Evolutionary conservation across 208 protist species (phyloP), one percentile per base, ranked within the genome.

Genomic region (Trypanosoma mega): DNA sequence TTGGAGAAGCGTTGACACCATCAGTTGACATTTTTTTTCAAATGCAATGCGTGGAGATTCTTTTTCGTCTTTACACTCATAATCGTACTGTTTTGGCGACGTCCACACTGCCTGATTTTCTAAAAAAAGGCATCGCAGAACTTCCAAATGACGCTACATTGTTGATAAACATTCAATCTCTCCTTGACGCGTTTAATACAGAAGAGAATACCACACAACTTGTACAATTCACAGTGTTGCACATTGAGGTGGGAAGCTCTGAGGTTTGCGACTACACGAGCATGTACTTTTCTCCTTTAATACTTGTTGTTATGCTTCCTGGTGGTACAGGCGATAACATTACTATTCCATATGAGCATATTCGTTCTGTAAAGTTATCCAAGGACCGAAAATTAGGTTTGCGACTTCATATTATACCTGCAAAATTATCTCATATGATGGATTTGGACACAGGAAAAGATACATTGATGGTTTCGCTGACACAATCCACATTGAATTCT

Each of bases 41-140:
- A 59, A 90, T 95, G 85, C 88, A 95, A 68, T 95, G 88, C 54
- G 74, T 83, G 33, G 85, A 95, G 63, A 72, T 95, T 29, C 55
- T 95, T 9, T 92, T 86, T 59, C 80, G 88, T 1, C 60, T 95
- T 33, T 80, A 91, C 63, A 77, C 78, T 34, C 75, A 91, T 63
- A 76, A 75, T 14, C 58, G 44, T 18, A 74, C 72, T 0, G 78
- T 72, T 23, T 66, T 95, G 16, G 61, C 76, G 18, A 64, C 76
- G 11, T 61, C 63, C 24, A 54, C 51, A 21, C 55, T 90, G 44
- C 41, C 72, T 33, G 82, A 78, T 0, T 62, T 67, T 21, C 68
- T 95, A 16, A 72, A 80, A n/a, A 72, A 70, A 24, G 72, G 78
- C 36, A 78, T 95, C 27, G 54, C 69, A 52, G 67, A 66, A 45